Evolutionary conservation across 2,329 filamentous ascomycete genomes (phyloP), one percentile per base, ranked within the genome.

Genomic region (Colletotrichum spinosum): DNA sequence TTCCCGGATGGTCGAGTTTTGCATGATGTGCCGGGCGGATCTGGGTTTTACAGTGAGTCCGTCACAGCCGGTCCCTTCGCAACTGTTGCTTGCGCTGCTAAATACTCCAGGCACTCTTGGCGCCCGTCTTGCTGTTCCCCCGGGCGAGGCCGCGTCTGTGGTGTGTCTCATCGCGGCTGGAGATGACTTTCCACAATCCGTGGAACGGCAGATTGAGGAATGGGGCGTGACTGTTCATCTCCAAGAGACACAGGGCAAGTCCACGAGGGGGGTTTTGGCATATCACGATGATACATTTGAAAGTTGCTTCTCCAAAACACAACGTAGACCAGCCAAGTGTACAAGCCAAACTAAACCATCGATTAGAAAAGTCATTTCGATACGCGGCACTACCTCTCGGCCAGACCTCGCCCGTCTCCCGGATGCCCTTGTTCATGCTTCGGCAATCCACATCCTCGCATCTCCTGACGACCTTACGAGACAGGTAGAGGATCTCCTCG

Each of bases 31-130:
- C 56, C 62, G 12, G 50, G 49, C 39, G 66, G 66, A 8, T 61
- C 66, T n/a, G 57, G 53, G 11, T 57, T 66, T 13, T 62, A 58
- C 44, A 38, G 66, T 58, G 12, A 35, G 44, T 52, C 25, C 25
- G 25, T 25, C 25, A 25, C 25, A 25, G 25, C 25, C 25, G 25
- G 3, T 25, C 25, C 6, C 34, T 37, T 37, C 2, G 33, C 39
- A 54, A 11, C 15, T 35, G 33, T 13, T 48, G 33, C 54, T 44
- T 2, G 12, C 9, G 44, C 33, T 25, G 25, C 25, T 25, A 25
- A 13, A 11, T 49, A 5, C 13, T 50, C 15, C 42, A 67, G 65
- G 50, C 41, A 65, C 65, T 3, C 60, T 65, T 15, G 65, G 65
- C 35, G 60, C 65, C 8, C 55, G 60, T 3, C 55, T 67, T 17